Conservation (phyloP, 2,329 filamentous ascomycete genomes). For the Cryphonectria radicalis region DNA sequence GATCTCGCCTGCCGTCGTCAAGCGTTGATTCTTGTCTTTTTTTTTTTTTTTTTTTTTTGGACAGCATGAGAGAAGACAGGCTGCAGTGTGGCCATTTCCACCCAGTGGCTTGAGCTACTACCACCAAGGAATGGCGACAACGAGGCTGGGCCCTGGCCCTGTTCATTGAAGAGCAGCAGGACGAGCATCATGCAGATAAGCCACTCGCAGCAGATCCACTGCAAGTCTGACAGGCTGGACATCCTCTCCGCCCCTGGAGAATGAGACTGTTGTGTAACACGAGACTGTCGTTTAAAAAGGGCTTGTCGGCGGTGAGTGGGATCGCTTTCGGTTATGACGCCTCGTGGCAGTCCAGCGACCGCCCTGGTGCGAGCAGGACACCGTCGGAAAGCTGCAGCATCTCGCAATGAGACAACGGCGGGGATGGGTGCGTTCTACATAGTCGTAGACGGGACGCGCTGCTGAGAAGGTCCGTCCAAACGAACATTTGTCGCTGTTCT, state of each 20-base stretch:
- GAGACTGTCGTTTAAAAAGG: neutral
- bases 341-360: neutral
- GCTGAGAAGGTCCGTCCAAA: neutral
- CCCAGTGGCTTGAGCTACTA: neutral
- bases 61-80: neutral
- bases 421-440: neutral
- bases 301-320: neutral
- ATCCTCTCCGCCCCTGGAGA: neutral
- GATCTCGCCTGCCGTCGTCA: constrained; percentile 2
- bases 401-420: neutral
- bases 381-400: neutral
- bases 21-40: neutral
- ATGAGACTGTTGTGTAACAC: neutral
- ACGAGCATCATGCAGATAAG: neutral
- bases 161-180: neutral
- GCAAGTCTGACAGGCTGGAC: neutral
- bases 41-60: neutral
- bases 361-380: neutral
- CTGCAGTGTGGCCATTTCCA: neutral
- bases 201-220: neutral
- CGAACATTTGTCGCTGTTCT: neutral
- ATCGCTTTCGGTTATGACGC: neutral
- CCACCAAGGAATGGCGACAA: neutral
- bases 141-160: neutral
- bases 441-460: neutral